phyloP scores from a whole-genome alignment of 2,329 filamentous ascomycete species.

The Paecilomyces fulvus region DNA sequence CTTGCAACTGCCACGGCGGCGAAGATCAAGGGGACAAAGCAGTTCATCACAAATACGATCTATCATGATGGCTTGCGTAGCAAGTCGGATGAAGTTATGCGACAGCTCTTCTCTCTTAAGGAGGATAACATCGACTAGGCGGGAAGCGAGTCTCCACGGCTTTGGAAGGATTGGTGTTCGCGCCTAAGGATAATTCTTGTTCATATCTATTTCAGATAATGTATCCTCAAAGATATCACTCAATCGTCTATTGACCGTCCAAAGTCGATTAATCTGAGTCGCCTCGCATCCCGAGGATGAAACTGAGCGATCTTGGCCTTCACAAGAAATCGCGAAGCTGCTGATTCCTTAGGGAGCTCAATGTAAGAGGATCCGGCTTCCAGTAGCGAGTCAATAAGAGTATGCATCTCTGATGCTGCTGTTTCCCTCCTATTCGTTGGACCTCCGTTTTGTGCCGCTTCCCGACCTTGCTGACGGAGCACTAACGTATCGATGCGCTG shows the following conservation, averaged over 20 bases:
- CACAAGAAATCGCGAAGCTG: conserved; percentile 45
- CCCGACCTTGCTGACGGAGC: conserved; percentile 23
- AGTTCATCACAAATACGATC: conserved; percentile 76
- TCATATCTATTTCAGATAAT: neutral
- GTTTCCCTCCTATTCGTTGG: conserved; percentile 38
- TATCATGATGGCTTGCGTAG: conserved; percentile 76
- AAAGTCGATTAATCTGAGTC: conserved; percentile 47
- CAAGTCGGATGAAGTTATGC: conserved; percentile 67
- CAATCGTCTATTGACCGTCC: conserved; percentile 29
- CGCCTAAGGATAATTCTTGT: neutral
- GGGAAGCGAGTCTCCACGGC: neutral
- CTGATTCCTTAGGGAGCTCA: conserved; percentile 42
- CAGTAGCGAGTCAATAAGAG: conserved; percentile 40
- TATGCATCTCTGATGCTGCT: conserved; percentile 40
- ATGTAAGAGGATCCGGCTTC: conserved; percentile 41
- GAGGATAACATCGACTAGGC: conserved; percentile 57
- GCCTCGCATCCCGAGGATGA: conserved; percentile 45
- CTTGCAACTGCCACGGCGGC: conserved; percentile 65
- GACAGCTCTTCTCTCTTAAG: conserved; percentile 65
- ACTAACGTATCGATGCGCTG: conserved; percentile 46
- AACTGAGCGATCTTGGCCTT: conserved; percentile 49
- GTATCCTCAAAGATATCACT: conserved; percentile 1
- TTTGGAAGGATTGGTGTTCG: neutral
- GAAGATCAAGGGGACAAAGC: conserved; percentile 67
- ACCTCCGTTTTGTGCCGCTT: conserved; percentile 12